A percentile compares a stretch with the other conserved stretches of the same genome.
Conservation (phyloP, 768 basidiomycete genomes). For the Boletus tomentosulus region DNA sequence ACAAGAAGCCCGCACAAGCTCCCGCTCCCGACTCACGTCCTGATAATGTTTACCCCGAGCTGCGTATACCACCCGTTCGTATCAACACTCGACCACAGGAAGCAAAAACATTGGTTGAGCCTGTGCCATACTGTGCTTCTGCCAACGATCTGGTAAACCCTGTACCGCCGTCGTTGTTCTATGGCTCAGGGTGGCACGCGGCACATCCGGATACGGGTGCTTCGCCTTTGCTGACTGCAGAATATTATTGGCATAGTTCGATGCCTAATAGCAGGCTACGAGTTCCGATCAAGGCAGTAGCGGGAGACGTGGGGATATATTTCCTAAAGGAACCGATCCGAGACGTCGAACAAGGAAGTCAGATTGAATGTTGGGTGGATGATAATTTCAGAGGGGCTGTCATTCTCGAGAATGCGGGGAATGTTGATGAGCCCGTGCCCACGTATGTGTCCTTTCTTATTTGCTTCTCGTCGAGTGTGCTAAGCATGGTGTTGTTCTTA, state of each 20-base stretch:
- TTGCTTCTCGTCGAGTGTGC: neutral
- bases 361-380: conserved; percentile 95
- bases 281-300: conserved; percentile 78
- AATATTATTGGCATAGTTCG: conserved; percentile 92
- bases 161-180: conserved; percentile 89
- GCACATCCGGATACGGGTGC: conserved; percentile 58
- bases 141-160: conserved; percentile 99
- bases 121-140: conserved; percentile 86
- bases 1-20: conserved; percentile 18
- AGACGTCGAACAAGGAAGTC: conserved; percentile 58
- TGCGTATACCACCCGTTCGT: conserved; percentile 62
- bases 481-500: neutral
- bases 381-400: conserved; percentile 83
- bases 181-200: conserved; percentile 86
- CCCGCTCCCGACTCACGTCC: conserved; percentile 14
- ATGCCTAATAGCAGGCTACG: conserved; percentile 78
- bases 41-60: conserved; percentile 26
- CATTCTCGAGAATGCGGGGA: conserved; percentile 72
- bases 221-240: conserved; percentile 50
- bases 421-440: conserved; percentile 56
- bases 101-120: conserved; percentile 67
- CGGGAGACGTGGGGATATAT: conserved; percentile 92
- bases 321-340: conserved; percentile 70
- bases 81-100: conserved; percentile 63
- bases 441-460: conserved; percentile 47